Percentiles rank a stretch among this genome's conserved stretches.
Evolutionary conservation across 2,329 filamentous ascomycete species (phyloP).

Genomic region (Fusarium graminum): DNA sequence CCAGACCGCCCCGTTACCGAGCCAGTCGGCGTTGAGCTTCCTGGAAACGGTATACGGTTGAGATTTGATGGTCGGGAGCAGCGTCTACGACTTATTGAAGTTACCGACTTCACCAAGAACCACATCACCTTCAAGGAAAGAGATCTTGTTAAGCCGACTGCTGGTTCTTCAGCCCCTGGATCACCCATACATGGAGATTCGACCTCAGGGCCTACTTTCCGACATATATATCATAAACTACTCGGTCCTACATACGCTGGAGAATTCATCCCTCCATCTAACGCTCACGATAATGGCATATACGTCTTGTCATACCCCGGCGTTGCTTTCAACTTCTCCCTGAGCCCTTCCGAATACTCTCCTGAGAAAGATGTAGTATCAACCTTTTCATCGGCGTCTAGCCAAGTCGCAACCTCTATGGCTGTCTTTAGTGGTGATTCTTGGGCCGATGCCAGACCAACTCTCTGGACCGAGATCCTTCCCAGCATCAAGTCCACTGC

Average conservation of each 20-base stretch:
- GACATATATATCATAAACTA: conserved; percentile 92
- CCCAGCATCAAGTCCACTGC: conserved; percentile 80
- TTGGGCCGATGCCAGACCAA: conserved; percentile 85
- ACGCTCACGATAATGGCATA: conserved; percentile 71
- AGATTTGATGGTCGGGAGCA: conserved; percentile 96
- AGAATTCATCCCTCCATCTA: conserved; percentile 81
- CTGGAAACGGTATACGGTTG: conserved; percentile 87
- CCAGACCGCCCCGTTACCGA: conserved; percentile 78
- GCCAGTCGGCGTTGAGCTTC: conserved; percentile 80
- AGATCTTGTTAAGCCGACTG: conserved; percentile 78
- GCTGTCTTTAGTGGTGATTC: conserved; percentile 91
- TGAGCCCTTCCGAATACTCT: conserved; percentile 80
- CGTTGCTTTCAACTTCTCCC: conserved; percentile 90
- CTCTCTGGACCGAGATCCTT: conserved; percentile 80
- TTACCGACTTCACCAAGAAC: conserved; percentile 89
- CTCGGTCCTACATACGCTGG: conserved; percentile 94
- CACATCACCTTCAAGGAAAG: conserved; percentile 83
- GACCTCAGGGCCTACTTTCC: conserved; percentile 77
- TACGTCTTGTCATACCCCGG: conserved; percentile 96
- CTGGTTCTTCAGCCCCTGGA: conserved; percentile 50
- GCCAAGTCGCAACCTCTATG: conserved; percentile 84
- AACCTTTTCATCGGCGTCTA: conserved; percentile 82
- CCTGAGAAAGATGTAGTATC: conserved; percentile 85
- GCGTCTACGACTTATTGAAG: conserved; percentile 88
- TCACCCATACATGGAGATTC: conserved; percentile 53